Base-by-base conservation (phyloP, 2,329 filamentous ascomycete species). In the Calonectria montana region DNA sequence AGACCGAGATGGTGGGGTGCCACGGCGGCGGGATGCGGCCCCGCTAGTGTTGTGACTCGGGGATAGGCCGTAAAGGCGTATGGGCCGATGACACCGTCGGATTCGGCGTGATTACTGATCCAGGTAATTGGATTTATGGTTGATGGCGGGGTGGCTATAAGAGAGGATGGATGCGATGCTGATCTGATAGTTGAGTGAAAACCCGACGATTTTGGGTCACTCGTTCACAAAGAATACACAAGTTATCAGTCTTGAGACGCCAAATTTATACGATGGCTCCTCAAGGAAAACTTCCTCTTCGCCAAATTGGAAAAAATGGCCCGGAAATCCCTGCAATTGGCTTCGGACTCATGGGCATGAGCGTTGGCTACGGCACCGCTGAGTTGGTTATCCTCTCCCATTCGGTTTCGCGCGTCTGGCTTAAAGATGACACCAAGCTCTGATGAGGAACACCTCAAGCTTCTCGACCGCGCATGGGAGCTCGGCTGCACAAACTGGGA, bases 401-500 rank as follows among this genome's bases (percentile, higher is more conserved):
- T 35, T 13, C 5, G 31, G 21, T 2, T 21, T 13, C 25, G 16
- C 18, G 48, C 37, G 23, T 7, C 16, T 55, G 27, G 31, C 62
- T 70, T n/a, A 61, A 53, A 55, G 16, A 71, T 76, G n/a, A 77
- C 53, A 57, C 13, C 2, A 6, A 87, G 85, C 63, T 83, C 87
- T 2, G 88, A 90, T 35, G 79, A 84, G 25, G 87, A 90, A 71
- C 86, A 87, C 3, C 83, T 90, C 69, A 83, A 83, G 4, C 75
- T 91, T 2, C 85, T 91, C 23, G 88, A 90, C 77, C 83, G 83
- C 15, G 85, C 85, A 3, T 87, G 87, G 80, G 86, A 87, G 31
- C 74, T 86, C 2, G 89, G 89, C 62, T 84, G 86, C 61, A 84
- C 83, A 13, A 86, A 87, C 77, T 90, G 88, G 88, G 89, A 91